These are phyloP conservation scores for Globisporangium recalcitrans DNA, from an alignment of 352 stramenopile genomes.

Conservation along the genomic window DNA sequence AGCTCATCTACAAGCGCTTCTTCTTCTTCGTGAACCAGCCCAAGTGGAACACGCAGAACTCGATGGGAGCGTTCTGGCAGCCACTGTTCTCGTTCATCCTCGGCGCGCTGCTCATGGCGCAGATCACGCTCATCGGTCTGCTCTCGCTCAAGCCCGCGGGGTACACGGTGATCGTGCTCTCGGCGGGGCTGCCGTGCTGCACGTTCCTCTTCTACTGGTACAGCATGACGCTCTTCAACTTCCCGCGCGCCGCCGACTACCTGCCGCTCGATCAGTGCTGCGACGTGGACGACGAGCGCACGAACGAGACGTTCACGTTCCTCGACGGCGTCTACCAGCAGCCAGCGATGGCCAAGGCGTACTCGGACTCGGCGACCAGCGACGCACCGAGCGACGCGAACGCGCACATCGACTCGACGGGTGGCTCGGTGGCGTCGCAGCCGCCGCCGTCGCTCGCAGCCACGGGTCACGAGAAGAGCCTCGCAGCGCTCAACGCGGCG, in stretches of 20 bases:
- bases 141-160: slow-evolving; percentile 61
- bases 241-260: slow-evolving; percentile 41
- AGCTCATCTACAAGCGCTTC: slow-evolving; percentile 65
- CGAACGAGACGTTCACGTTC: slow-evolving; percentile 49
- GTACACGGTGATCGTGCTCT: slow-evolving; percentile 35
- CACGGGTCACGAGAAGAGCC: slow-evolving; percentile 26
- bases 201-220: slow-evolving; percentile 69
- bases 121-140: slow-evolving; percentile 60
- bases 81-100: slow-evolving; percentile 66
- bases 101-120: slow-evolving; percentile 49
- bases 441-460: slow-evolving; percentile 21
- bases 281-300: slow-evolving; percentile 53
- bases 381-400: slow-evolving; percentile 6
- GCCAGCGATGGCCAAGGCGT: slow-evolving; percentile 46
- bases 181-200: slow-evolving; percentile 36
- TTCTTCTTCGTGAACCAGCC: slow-evolving; percentile 64
- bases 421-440: slow-evolving; percentile 26
- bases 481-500: slow-evolving; percentile 36
- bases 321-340: slow-evolving; percentile 67
- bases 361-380: slow-evolving; percentile 4
- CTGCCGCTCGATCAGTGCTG: slow-evolving; percentile 62
- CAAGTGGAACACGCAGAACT: slow-evolving; percentile 51
- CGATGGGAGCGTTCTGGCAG: slow-evolving; percentile 61
- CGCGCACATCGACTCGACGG: slow-evolving; percentile 18
- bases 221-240: slow-evolving; percentile 41